These are phyloP conservation scores for Whalleya microplaca DNA, from an alignment of 2,329 filamentous ascomycete genomes.

Conservation along the genomic window DNA sequence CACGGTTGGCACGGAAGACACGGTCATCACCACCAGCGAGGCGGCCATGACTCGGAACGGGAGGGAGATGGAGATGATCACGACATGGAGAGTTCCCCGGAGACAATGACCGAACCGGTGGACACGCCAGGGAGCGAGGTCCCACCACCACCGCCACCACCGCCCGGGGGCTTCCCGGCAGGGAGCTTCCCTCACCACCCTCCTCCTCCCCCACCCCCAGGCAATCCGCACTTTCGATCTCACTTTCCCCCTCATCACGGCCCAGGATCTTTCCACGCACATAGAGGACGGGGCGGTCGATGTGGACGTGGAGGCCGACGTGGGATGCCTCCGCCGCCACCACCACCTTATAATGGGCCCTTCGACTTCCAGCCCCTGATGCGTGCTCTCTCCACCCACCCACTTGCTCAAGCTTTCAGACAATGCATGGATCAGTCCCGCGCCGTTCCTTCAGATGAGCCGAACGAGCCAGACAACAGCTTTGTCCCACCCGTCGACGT, in stretches of 20 bases:
- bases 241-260: conserved; percentile 28
- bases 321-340: conserved; percentile 9
- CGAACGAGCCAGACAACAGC: conserved; percentile 37
- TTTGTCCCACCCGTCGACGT: conserved; percentile 74
- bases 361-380: conserved; percentile 47
- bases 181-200: conserved; percentile 16
- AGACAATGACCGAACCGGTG: conserved; percentile 32
- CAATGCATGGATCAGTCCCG: conserved; percentile 41
- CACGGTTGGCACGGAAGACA: conserved; percentile 21
- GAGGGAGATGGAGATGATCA: conserved; percentile 32
- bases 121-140: conserved; percentile 20
- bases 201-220: conserved; percentile 22
- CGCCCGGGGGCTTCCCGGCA: conserved; percentile 13
- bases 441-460: conserved; percentile 20
- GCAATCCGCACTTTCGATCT: conserved; percentile 8
- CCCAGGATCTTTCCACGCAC: conserved; percentile 19
- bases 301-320: conserved; percentile 27
- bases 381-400: conserved; percentile 45
- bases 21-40: conserved; percentile 30
- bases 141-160: conserved; percentile 10
- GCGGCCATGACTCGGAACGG: conserved; percentile 30
- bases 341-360: conserved; percentile 25
- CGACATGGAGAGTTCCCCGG: conserved; percentile 42
- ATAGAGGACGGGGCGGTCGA: conserved; percentile 24
- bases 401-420: conserved; percentile 46